Conservation (phyloP, 805 yeast species). For the Ogataea kodamae region DNA sequence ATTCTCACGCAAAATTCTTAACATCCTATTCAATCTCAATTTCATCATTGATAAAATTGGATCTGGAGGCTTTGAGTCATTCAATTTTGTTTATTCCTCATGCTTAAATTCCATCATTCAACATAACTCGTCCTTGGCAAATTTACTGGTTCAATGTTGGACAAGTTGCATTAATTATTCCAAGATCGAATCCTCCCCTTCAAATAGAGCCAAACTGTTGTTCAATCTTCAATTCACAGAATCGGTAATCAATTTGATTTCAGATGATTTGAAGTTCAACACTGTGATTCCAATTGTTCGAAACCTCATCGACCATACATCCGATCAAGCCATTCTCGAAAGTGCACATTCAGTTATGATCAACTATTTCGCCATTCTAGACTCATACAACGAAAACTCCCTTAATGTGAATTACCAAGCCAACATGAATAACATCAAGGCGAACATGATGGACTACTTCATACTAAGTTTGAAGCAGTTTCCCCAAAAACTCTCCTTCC, state of each 20-base stretch:
- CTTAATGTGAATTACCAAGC: constrained; percentile 13
- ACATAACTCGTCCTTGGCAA: constrained; percentile 26
- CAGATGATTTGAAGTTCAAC: constrained; percentile 33
- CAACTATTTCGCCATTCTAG: constrained; percentile 25
- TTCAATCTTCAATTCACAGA: constrained; percentile 49
- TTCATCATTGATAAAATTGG: constrained; percentile 53
- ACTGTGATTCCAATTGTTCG: constrained; percentile 27
- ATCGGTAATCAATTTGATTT: constrained; percentile 35
- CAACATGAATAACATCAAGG: constrained; percentile 14
- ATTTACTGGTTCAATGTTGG: constrained; percentile 31
- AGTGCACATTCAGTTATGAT: constrained; percentile 62
- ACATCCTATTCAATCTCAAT: constrained; percentile 41
- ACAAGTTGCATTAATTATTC: constrained; percentile 23
- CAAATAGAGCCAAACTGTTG: constrained; percentile 38
- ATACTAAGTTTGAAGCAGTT: constrained; percentile 49
- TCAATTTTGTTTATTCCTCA: constrained; percentile 55
- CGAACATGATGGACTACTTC: constrained; percentile 38
- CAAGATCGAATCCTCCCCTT: constrained; percentile 30
- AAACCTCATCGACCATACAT: constrained; percentile 20
- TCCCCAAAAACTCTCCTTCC: constrained; percentile 50
- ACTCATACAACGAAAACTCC: constrained; percentile 18
- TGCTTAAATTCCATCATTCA: constrained; percentile 41
- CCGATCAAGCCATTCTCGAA: constrained; percentile 42
- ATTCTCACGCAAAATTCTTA: constrained; percentile 34
- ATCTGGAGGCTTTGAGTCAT: constrained; percentile 61